Conservation (phyloP, 2,329 filamentous ascomycete species). For the Fusarium incarnatum region DNA sequence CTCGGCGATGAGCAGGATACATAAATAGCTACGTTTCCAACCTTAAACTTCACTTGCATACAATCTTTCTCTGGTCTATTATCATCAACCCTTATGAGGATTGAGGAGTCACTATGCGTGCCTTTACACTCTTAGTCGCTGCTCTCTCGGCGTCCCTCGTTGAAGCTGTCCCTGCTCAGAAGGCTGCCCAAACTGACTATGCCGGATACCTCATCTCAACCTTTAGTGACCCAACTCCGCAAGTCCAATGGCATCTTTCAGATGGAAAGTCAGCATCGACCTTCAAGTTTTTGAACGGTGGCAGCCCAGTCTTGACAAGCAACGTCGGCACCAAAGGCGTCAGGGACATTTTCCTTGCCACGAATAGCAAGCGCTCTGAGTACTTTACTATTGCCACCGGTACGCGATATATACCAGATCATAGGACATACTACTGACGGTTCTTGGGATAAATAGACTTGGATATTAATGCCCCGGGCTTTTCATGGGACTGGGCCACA, state of each 20-base stretch:
- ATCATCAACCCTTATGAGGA: background rate
- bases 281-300: slow-evolving; percentile 50
- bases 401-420: background rate
- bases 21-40: background rate
- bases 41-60: background rate
- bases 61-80: background rate
- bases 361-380: slow-evolving; percentile 50
- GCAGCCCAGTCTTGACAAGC: slow-evolving; percentile 49
- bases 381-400: slow-evolving; percentile 53
- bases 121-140: slow-evolving; percentile 3
- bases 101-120: slow-evolving; percentile 9
- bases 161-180: slow-evolving; percentile 17
- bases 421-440: background rate
- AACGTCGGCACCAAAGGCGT: slow-evolving; percentile 52
- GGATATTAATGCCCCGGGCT: slow-evolving; percentile 51
- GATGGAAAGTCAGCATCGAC: slow-evolving; percentile 48
- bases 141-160: slow-evolving; percentile 9
- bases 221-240: slow-evolving; percentile 50
- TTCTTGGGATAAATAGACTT: slow-evolving; percentile 47
- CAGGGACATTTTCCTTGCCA: slow-evolving; percentile 51
- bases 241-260: slow-evolving; percentile 52
- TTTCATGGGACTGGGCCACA: slow-evolving; percentile 53
- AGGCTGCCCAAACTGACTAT: slow-evolving; percentile 5
- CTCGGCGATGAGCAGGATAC: background rate
- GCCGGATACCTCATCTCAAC: slow-evolving; percentile 54